Base-by-base conservation (phyloP, 2,329 filamentous ascomycete species). In the Xenoacremonium recifei region DNA sequence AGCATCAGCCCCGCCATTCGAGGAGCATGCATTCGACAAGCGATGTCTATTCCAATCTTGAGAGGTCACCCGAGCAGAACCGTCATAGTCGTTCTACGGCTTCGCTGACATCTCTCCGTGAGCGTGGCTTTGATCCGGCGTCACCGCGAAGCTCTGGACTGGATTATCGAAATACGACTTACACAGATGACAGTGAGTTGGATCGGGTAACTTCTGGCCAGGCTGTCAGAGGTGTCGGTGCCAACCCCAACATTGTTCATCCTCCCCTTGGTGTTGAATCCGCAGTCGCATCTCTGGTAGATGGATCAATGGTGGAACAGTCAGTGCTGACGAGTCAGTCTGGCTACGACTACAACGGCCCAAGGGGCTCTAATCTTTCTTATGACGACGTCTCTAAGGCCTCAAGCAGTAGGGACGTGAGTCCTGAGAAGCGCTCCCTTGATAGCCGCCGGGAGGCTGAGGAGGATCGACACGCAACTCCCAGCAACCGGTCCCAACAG, bases 281-380 rank as follows among this genome's bases (percentile, higher is more conserved):
- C 12, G 87, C 87, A 9, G 91, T 97, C 10, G 92, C 92, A 6
- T 96, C 91, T 13, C 72, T 97, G 6, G 71, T 84, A 2, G 85
- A 93, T 54, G 89, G 90, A 15, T 92, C 89, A 1, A 70, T 77
- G 63, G 62, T 80, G 13, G 77, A 80, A 4, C 77, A 77, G 38
- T 95, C 89, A 3, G 79, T 85, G 11, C 61, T 96, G 39, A 91
- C 82, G 3, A 70, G 60, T 25, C 75, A 72, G 9, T 84, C 80
- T 11, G 73, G 71, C 21, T 54, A 76, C 48, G 73, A 77, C 19
- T 76, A 74, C 47, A 52, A 45, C 49, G 67, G 44, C 53, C 71
- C 55, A 67, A 75, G 43, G 61, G 57, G 20, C 17, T 70, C 50
- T 49, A 66, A 40, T 49, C 65, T 50, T 43, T 68, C 39, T 48